A percentile compares a stretch with the other conserved stretches of the same genome.
phyloP scores from a whole-genome alignment of 352 stramenopile genomes.

The Phytopythium helicoides region DNA sequence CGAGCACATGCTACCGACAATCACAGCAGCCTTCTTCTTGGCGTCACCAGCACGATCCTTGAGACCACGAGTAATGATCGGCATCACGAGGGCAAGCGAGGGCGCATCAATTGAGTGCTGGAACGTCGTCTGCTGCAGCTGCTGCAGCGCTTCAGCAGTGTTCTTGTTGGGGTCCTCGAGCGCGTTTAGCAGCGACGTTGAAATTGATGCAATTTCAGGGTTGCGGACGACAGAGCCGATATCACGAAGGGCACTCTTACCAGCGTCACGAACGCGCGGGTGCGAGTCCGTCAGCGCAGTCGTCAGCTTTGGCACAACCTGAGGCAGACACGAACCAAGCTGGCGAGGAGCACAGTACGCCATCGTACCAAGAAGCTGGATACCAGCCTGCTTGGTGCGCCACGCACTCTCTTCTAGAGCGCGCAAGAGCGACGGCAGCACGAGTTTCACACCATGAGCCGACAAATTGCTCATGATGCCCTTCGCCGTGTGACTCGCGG shows the following conservation, averaged over 20 bases:
- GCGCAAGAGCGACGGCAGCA: conserved; percentile 96
- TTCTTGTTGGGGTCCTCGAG: conserved; percentile 93
- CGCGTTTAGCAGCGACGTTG: conserved; percentile 91
- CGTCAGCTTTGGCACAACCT: conserved; percentile 98
- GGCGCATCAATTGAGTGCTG: conserved; percentile 99
- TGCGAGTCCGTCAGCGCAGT: conserved; percentile 98
- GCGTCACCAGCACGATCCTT: conserved; percentile 95
- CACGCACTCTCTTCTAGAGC: conserved; percentile 93
- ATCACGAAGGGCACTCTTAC: conserved; percentile 94
- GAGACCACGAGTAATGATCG: conserved; percentile 98
- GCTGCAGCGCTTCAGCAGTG: conserved; percentile 94
- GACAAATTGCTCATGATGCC: conserved; percentile 99
- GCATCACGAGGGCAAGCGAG: conserved; percentile 99
- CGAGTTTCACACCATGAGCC: conserved; percentile 98
- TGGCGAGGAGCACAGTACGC: conserved; percentile 98
- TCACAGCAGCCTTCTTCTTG: conserved; percentile 98
- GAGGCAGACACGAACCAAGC: conserved; percentile 96
- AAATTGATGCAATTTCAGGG: conserved; percentile 97
- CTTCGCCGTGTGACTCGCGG: conserved; percentile 92
- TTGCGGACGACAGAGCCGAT: conserved; percentile 99
- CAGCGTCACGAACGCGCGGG: conserved; percentile 96
- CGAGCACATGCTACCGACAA: conserved; percentile 98
- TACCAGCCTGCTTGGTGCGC: conserved; percentile 99
- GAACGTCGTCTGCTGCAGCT: conserved; percentile 98
- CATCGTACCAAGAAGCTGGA: conserved; percentile 97